Evolutionary conservation across 257 asterid genomes (phyloP), one percentile per base, ranked within the genome.

Genomic region (Nicotiana tomentosiformis): DNA sequence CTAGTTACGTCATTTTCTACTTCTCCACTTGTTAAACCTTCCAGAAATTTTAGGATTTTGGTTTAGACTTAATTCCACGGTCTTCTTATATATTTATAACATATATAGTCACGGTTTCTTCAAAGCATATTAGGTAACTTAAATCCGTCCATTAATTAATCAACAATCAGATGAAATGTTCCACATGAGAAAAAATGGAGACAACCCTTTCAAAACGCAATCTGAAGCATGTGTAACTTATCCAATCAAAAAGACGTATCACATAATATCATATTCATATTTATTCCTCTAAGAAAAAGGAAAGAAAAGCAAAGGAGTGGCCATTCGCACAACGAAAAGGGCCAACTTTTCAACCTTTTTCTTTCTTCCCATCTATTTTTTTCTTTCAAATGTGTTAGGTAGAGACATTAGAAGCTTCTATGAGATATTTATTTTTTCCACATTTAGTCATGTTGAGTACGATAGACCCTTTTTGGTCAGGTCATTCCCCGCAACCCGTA

Each of bases 371-470:
- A 33, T 23, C 37, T 68, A 18, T 77, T 69, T 39, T n/a, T 39
- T 29, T 15, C 5, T 64, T 26, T 18, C 26, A 65, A n/a, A 84
- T 82, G 93, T 77, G 94, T 90, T 93, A 90, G 97, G 97, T 92
- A 87, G 89, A 88, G 78, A 88, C 87, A 84, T 78, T 91, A 89
- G 94, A 91, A 92, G 90, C 90, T 92, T 91, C 97, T 91, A 85
- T 77, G 6, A 64, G 85, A 85, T 86, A 83, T 84, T 85, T 82
- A 5, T 46, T 20, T 68, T 80, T 72, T 39, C 26, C 66, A 20
- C 23, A 77, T 15, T 15, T 15, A 30, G 5, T 15, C 10, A 14
- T 16, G 51, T 37, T 37, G 9, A 2, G 46, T 37, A 6, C 46
- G 1, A 37, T 37, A 37, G 46, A 37, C 2, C 9, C 46, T 37